Conservation (phyloP, 768 basidiomycete genomes). For the Mycena latifolia region DNA sequence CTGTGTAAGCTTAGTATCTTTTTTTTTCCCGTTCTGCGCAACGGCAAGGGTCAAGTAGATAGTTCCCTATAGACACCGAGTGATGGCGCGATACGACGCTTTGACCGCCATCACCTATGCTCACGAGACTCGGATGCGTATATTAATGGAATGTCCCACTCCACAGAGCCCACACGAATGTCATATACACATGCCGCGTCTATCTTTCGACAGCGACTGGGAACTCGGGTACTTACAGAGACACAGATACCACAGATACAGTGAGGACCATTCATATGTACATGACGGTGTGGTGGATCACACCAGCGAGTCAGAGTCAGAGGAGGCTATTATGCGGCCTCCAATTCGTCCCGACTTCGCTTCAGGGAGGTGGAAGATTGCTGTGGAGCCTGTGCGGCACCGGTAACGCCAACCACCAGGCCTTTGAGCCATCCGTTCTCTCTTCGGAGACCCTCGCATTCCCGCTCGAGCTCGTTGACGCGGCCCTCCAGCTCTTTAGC, state of each 20-base stretch:
- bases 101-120: too few relatives aligned
- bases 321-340: conserved; percentile 6
- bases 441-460: conserved; percentile 88
- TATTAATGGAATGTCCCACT: too few relatives aligned
- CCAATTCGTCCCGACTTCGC: conserved; percentile 50
- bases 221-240: too few relatives aligned
- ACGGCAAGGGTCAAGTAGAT: too few relatives aligned
- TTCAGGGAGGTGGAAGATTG: conserved; percentile 38
- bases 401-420: conserved; percentile 89
- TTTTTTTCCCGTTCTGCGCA: too few relatives aligned
- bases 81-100: too few relatives aligned
- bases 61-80: too few relatives aligned
- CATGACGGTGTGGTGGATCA: conserved; percentile 2
- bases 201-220: too few relatives aligned
- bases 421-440: conserved; percentile 97
- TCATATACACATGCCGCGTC: background rate
- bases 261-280: conserved; percentile 21
- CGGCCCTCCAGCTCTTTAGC: conserved; percentile 87
- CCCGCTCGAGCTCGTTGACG: conserved; percentile 87
- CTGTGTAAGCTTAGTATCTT: too few relatives aligned
- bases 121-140: too few relatives aligned
- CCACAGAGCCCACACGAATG: background rate
- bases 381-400: conserved; percentile 64
- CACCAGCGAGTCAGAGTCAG: background rate
- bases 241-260: conserved; percentile 21